phyloP scores from a whole-genome alignment of 768 basidiomycete genomes.

The Hysterangium stoloniferum region DNA sequence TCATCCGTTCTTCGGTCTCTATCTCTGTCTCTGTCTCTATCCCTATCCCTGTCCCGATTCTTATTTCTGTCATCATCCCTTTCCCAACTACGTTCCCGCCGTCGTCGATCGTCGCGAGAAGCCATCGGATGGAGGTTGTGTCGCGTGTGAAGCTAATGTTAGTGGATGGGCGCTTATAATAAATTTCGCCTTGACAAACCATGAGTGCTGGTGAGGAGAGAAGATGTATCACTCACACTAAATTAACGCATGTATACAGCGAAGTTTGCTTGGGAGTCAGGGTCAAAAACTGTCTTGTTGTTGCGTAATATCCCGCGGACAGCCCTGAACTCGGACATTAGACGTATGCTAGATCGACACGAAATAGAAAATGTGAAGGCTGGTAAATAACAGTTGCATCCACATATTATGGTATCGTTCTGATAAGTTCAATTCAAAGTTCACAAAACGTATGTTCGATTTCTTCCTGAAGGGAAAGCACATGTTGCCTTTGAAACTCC shows the following conservation, averaged over 20 bases:
- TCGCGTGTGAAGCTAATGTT: no score
- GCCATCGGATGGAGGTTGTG: constrained; percentile 35
- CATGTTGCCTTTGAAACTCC: constrained; percentile 46
- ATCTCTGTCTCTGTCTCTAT: constrained; percentile 40
- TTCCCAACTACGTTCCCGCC: constrained; percentile 62
- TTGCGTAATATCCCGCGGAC: constrained; percentile 44
- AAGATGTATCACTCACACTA: neutral
- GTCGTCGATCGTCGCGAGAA: constrained; percentile 45
- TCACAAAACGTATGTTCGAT: constrained; percentile 50
- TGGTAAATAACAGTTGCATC: constrained; percentile 17
- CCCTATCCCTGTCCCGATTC: constrained; percentile 37
- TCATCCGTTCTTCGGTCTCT: constrained; percentile 25
- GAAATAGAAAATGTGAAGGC: constrained; percentile 19
- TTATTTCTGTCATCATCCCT: constrained; percentile 51
- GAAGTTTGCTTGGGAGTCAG: no score
- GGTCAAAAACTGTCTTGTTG: neutral
- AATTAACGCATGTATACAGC: neutral
- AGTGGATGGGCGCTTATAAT: no score
- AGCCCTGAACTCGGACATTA: constrained; percentile 48
- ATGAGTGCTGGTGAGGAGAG: neutral
- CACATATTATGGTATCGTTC: neutral
- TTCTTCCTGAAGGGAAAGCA: constrained; percentile 52
- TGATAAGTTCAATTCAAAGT: constrained; percentile 30
- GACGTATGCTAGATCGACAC: constrained; percentile 29
- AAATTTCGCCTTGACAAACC: neutral